Percentiles rank a stretch among this genome's conserved stretches.
phyloP scores from a whole-genome alignment of 805 yeast genomes.

The Lipomyces oligophaga region DNA sequence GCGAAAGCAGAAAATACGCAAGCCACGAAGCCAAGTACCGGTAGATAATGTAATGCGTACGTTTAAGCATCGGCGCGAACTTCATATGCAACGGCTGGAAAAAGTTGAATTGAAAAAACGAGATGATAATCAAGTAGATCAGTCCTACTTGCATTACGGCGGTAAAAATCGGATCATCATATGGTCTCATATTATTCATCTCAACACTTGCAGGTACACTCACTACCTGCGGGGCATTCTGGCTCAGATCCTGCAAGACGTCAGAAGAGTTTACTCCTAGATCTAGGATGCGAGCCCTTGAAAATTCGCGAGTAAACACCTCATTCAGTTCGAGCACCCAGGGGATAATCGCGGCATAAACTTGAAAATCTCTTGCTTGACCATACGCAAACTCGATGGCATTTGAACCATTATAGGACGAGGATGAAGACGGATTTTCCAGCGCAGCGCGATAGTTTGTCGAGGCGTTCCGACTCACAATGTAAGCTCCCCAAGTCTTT shows the following conservation, averaged over 20 bases:
- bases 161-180: constrained; percentile 46
- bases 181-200: constrained; percentile 50
- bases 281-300: too few species aligned
- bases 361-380: constrained; percentile 58
- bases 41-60: constrained; percentile 48
- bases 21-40: constrained; percentile 50
- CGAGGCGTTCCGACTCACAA: constrained; percentile 53
- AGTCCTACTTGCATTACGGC: constrained; percentile 76
- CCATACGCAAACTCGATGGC: constrained; percentile 49
- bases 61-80: constrained; percentile 47
- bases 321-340: constrained; percentile 41
- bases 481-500: constrained; percentile 62
- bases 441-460: constrained; percentile 42
- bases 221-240: constrained; percentile 32
- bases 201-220: constrained; percentile 40
- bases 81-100: constrained; percentile 51
- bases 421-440: constrained; percentile 31
- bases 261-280: constrained; percentile 27
- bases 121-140: constrained; percentile 64
- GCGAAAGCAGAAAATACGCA: constrained; percentile 54
- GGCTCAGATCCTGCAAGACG: constrained; percentile 31
- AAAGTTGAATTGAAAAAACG: constrained; percentile 67
- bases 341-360: constrained; percentile 48
- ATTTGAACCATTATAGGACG: constrained; percentile 31
- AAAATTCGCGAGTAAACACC: background rate